Evolutionary conservation across 257 asterid genomes (phyloP).

Genomic region (Solanum tacnaense): DNA sequence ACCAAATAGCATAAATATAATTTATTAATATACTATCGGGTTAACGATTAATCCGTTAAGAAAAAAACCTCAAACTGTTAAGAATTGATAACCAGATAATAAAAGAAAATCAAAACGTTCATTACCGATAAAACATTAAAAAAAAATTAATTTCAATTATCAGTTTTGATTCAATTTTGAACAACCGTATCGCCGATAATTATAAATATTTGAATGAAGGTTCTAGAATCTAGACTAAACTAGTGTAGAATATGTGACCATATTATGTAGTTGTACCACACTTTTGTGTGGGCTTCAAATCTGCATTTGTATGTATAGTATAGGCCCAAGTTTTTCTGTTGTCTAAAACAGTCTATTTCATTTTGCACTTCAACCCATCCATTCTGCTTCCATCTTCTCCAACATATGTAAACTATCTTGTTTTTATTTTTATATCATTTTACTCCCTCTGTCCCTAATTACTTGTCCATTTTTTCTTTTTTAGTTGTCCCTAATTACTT

Average conservation of each 20-base stretch:
- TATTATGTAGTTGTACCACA: background rate
- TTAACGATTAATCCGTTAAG: background rate
- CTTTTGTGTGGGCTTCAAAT: background rate
- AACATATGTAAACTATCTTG: background rate
- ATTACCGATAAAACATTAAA: too few relatives aligned
- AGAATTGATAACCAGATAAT: rapidly evolving
- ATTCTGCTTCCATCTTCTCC: too few relatives aligned
- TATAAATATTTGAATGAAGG: background rate
- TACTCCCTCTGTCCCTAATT: too few relatives aligned
- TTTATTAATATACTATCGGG: too few relatives aligned
- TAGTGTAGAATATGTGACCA: background rate
- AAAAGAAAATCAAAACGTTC: too few relatives aligned
- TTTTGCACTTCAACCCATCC: too few relatives aligned
- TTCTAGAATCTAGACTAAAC: too few relatives aligned
- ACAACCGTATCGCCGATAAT: rapidly evolving
- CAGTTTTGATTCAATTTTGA: too few relatives aligned
- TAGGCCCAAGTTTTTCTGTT: background rate
- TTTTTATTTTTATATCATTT: too few relatives aligned
- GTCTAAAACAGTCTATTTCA: background rate
- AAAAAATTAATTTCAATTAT: rapidly evolving
- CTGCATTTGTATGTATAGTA: background rate
- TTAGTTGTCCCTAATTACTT: too few relatives aligned
- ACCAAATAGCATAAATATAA: rapidly evolving
- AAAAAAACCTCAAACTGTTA: too few relatives aligned
- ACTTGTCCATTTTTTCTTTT: too few relatives aligned